Percentiles rank a stretch among this genome's conserved stretches.
phyloP scores from a whole-genome alignment of 257 asterid species.

The Eucommia ulmoides region DNA sequence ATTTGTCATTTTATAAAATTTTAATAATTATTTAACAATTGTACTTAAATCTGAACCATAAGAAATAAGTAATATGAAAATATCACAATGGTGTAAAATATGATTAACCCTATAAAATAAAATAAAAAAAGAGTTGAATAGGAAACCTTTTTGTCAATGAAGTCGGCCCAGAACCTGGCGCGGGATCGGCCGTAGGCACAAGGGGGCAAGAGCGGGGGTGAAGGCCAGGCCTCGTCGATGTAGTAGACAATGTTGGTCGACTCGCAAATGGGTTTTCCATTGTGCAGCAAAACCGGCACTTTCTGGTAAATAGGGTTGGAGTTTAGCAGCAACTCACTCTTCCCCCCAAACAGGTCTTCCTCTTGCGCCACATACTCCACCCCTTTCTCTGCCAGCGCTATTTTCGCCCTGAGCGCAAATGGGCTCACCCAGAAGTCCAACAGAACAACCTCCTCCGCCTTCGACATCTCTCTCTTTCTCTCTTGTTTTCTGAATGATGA shows the following conservation, averaged over 20 bases:
- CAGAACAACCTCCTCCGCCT: conserved; percentile 32
- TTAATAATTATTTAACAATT: too few species aligned
- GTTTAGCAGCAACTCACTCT: conserved; percentile 47
- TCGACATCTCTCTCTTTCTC: conserved; percentile 22
- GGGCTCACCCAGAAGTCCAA: conserved; percentile 64
- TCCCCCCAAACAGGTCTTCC: conserved; percentile 48
- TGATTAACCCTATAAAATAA: too few species aligned
- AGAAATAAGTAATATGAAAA: background rate
- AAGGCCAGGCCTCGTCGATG: conserved; percentile 56
- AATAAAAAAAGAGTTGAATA: too few species aligned
- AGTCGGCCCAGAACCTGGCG: conserved; percentile 78
- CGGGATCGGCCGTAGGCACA: conserved; percentile 42
- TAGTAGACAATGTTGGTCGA: conserved; percentile 58
- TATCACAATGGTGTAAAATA: too few species aligned
- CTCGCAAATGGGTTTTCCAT: conserved; percentile 52
- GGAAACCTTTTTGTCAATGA: conserved; percentile 72
- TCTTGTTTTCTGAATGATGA: background rate
- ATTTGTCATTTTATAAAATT: background rate
- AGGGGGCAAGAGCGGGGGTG: conserved; percentile 35
- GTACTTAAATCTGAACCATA: too few species aligned
- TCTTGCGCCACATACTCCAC: conserved; percentile 28
- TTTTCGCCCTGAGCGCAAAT: conserved; percentile 33
- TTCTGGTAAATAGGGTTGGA: conserved; percentile 58
- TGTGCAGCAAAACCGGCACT: conserved; percentile 66
- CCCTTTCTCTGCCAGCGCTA: conserved; percentile 58